phyloP scores from a whole-genome alignment of 2,329 filamentous ascomycete species.

The Colletotrichum higginsianum region DNA sequence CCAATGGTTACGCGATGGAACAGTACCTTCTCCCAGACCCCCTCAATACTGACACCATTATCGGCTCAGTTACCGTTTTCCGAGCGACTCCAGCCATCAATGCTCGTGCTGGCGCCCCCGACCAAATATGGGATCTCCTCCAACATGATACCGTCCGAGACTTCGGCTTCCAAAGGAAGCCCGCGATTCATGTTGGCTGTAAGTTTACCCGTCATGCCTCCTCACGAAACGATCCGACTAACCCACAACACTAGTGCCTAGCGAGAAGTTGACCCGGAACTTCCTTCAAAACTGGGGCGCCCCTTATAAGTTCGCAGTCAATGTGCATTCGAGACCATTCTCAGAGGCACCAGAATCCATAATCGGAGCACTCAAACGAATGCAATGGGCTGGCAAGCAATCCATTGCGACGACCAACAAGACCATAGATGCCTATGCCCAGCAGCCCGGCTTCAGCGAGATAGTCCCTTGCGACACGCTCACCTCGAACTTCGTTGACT shows the following conservation, averaged over 20 bases:
- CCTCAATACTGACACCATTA: conserved; percentile 51
- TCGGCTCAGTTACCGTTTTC: conserved; percentile 70
- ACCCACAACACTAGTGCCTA: conserved; percentile 49
- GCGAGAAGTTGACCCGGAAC: conserved; percentile 65
- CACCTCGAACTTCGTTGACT: conserved; percentile 55
- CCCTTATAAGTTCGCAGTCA: conserved; percentile 76
- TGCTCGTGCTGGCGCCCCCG: conserved; percentile 65
- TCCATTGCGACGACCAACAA: conserved; percentile 53
- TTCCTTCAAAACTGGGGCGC: conserved; percentile 73
- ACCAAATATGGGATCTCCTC: conserved; percentile 71
- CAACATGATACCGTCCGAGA: conserved; percentile 53
- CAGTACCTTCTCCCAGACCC: conserved; percentile 59
- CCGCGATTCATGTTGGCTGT: conserved; percentile 53
- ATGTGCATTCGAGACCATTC: conserved; percentile 66
- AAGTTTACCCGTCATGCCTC: conserved; percentile 44
- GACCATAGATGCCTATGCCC: conserved; percentile 33
- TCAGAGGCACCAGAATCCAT: conserved; percentile 63
- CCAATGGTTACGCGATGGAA: conserved; percentile 29
- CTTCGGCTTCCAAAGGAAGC: conserved; percentile 62
- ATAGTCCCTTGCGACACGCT: conserved; percentile 43
- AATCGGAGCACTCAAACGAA: conserved; percentile 63
- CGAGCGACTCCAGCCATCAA: conserved; percentile 69
- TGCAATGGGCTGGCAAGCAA: conserved; percentile 68
- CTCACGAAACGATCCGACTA: conserved; percentile 42
- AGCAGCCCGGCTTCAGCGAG: not conserved